Percentiles rank a stretch among this genome's conserved stretches.
Evolutionary conservation across 495 filamentous ascomycete genomes (phyloP).

Genomic region (Ramalina intermedia): DNA sequence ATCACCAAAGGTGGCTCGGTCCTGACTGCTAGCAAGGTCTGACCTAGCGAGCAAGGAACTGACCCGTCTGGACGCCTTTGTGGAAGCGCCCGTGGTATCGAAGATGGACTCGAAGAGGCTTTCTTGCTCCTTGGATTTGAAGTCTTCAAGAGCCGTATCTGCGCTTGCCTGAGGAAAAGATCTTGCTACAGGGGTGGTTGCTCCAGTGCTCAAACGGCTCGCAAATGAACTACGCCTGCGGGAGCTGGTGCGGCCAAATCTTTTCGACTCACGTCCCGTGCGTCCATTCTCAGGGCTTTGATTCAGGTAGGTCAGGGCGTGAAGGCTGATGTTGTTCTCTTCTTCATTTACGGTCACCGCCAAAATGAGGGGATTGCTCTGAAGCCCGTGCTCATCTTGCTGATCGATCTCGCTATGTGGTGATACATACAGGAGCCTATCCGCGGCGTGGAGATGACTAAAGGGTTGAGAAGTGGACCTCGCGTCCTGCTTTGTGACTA

Average conservation of each 20-base stretch:
- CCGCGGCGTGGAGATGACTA: conserved; percentile 46
- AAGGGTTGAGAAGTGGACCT: conserved; percentile 9
- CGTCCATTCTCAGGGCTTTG: conserved; percentile 38
- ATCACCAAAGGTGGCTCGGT: conserved; percentile 60
- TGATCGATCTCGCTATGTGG: conserved; percentile 33
- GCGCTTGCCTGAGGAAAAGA: conserved; percentile 23
- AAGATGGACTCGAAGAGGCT: conserved; percentile 71
- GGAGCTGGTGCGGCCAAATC: conserved; percentile 41
- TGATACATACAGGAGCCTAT: conserved; percentile 73
- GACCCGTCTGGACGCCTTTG: conserved; percentile 68
- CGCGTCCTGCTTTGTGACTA: conserved; percentile 38
- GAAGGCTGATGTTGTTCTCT: conserved; percentile 59
- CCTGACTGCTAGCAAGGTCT: conserved; percentile 66
- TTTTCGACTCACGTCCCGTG: conserved; percentile 30
- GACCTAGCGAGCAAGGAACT: conserved; percentile 87
- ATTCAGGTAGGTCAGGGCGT: conserved; percentile 56
- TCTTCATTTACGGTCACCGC: conserved; percentile 70
- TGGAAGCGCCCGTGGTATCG: conserved; percentile 47
- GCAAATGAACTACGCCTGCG: conserved; percentile 73
- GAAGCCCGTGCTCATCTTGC: conserved; percentile 3
- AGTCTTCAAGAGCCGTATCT: conserved; percentile 23
- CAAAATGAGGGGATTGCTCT: conserved; percentile 42
- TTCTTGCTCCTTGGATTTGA: conserved; percentile 35
- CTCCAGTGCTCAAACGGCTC: conserved; percentile 60
- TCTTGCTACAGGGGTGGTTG: conserved; percentile 53